Evolutionary conservation across 2,329 filamentous ascomycete species (phyloP).

Genomic region (Stemphylium lycopersici): DNA sequence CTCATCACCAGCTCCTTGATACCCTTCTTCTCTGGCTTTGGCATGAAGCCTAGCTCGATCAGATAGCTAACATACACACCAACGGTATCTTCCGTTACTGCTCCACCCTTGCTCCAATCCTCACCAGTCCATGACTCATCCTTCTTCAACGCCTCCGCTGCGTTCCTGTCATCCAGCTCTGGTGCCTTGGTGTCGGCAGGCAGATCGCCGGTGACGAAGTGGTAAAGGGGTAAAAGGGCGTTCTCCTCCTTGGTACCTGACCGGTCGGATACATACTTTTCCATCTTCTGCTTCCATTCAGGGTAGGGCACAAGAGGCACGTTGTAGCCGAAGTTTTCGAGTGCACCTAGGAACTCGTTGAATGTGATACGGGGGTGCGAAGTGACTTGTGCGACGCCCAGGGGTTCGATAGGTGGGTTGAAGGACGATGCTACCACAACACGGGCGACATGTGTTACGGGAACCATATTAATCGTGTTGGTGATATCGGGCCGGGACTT

Average conservation of each 20-base stretch:
- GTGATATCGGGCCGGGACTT: conserved; percentile 73
- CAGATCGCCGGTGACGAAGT: conserved; percentile 74
- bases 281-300: conserved; percentile 71
- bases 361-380: conserved; percentile 78
- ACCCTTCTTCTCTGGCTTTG: conserved; percentile 39
- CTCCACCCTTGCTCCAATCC: conserved; percentile 62
- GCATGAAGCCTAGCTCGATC: conserved; percentile 67
- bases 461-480: conserved; percentile 90
- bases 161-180: conserved; percentile 75
- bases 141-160: conserved; percentile 66
- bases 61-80: conserved; percentile 70
- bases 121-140: conserved; percentile 66
- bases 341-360: conserved; percentile 74
- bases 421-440: conserved; percentile 78
- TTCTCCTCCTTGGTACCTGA: conserved; percentile 68
- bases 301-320: conserved; percentile 71
- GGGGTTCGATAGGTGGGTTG: conserved; percentile 61
- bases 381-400: conserved; percentile 77
- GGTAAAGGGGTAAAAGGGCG: conserved; percentile 72
- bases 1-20: conserved; percentile 35
- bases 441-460: conserved; percentile 81
- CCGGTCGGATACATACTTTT: conserved; percentile 67
- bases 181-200: conserved; percentile 72
- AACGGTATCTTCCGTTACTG: conserved; percentile 63
- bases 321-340: conserved; percentile 75